Conservation (phyloP, 75 land plant species). For the Chamaecyparis obtusa region DNA sequence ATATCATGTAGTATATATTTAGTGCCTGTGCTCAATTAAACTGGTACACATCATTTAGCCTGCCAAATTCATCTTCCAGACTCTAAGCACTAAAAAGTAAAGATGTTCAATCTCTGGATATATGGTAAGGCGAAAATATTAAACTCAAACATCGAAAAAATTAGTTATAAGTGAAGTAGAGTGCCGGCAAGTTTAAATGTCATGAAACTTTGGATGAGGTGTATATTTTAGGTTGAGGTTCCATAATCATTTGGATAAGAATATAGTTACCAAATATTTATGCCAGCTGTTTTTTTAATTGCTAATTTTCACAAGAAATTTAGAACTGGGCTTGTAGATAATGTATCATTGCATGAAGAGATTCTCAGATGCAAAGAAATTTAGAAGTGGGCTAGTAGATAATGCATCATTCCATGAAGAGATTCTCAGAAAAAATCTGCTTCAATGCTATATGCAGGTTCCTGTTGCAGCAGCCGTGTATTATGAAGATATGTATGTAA, state of each 20-base stretch:
- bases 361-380: background rate
- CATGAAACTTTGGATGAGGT: background rate
- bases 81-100: background rate
- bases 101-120: background rate
- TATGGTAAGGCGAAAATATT: background rate
- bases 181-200: background rate
- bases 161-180: background rate
- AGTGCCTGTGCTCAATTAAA: background rate
- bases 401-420: background rate
- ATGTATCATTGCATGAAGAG: background rate
- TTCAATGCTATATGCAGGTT: constrained; percentile 48
- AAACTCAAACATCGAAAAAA: background rate
- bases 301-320: background rate
- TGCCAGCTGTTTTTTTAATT: background rate
- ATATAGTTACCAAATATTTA: background rate
- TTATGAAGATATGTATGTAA: constrained; percentile 96
- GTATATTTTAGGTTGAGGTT: background rate
- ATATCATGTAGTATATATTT: background rate
- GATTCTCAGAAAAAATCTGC: background rate
- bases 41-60: background rate
- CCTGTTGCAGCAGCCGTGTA: constrained; percentile 99
- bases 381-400: background rate
- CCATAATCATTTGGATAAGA: background rate
- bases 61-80: background rate
- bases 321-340: background rate